These are phyloP conservation scores for Vaccinium macrocarpon DNA, from an alignment of 148 eudicot genomes.

Conservation along the genomic window DNA sequence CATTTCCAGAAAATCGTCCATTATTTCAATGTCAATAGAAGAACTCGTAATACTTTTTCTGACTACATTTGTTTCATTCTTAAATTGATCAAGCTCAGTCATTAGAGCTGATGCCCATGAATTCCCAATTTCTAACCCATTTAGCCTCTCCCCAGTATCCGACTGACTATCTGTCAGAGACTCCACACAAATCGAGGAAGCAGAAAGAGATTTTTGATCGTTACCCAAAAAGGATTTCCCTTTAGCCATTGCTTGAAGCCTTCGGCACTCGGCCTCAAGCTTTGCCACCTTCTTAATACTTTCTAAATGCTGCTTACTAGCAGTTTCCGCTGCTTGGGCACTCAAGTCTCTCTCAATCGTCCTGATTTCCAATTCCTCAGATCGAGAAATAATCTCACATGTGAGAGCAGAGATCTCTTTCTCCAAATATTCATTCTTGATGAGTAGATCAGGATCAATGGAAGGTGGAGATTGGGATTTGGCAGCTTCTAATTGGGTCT, in stretches of 20 bases:
- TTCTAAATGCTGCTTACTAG: conserved; percentile 83
- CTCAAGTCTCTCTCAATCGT: conserved; percentile 77
- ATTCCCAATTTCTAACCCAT: conserved; percentile 21
- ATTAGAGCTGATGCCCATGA: conserved; percentile 72
- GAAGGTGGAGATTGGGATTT: conserved; percentile 20
- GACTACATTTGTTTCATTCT: conserved; percentile 30
- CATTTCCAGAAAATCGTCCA: conserved; percentile 98
- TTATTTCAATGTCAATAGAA: conserved; percentile 56
- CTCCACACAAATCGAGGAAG: conserved; percentile 51
- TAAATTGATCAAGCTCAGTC: conserved; percentile 68
- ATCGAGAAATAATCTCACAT: conserved; percentile 40
- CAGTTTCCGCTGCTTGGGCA: conserved; percentile 74
- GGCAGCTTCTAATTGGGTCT: conserved; percentile 30
- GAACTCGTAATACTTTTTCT: conserved; percentile 30
- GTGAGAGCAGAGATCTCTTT: conserved; percentile 51
- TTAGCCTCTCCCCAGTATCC: conserved; percentile 35
- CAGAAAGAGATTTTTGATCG: conserved; percentile 33
- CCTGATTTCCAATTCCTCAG: conserved; percentile 64
- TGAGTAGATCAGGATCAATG: conserved; percentile 29
- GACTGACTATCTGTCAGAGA: conserved; percentile 68
- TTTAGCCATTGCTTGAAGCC: conserved; percentile 44
- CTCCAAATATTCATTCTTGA: conserved; percentile 48
- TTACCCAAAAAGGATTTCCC: conserved; percentile 33
- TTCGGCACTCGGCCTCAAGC: conserved; percentile 92
- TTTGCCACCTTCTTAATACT: conserved; percentile 70